These are phyloP conservation scores for Alternaria alternata DNA, from an alignment of 2,329 filamentous ascomycete species.

Conservation along the genomic window DNA sequence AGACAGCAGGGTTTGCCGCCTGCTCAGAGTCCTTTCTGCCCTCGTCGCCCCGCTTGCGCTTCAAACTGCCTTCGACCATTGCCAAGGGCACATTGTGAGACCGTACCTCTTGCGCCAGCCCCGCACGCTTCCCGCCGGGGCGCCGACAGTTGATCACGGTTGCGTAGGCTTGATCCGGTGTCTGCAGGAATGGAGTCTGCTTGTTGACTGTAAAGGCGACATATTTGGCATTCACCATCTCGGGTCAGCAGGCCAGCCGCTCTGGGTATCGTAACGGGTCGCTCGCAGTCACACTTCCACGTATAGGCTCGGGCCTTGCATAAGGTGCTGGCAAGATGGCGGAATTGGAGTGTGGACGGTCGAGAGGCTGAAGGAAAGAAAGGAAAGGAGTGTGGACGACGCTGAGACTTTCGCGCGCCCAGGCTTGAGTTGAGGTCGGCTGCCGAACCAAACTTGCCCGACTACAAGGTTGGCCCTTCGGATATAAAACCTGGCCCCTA, in stretches of 20 bases:
- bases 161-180: conserved; percentile 41
- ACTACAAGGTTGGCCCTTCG: conserved; percentile 28
- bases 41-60: conserved; percentile 36
- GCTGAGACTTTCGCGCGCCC: conserved; percentile 38
- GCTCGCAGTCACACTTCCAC: conserved; percentile 25
- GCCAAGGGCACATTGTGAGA: conserved; percentile 42
- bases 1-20: conserved; percentile 1
- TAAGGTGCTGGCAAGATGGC: conserved; percentile 14
- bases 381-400: conserved; percentile 32
- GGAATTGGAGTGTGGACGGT: conserved; percentile 18
- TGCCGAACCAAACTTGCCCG: conserved; percentile 35
- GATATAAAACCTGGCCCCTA: conserved; percentile 24
- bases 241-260: conserved; percentile 47
- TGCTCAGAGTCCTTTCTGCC: conserved; percentile 15
- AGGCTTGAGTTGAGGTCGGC: conserved; percentile 35
- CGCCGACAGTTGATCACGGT: conserved; percentile 48
- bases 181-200: conserved; percentile 40
- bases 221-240: conserved; percentile 50
- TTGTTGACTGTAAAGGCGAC: conserved; percentile 51
- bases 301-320: conserved; percentile 18
- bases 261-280: conserved; percentile 28
- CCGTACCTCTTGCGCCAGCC: conserved; percentile 35
- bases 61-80: conserved; percentile 38
- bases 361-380: conserved; percentile 30
- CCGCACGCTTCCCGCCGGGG: conserved; percentile 36